phyloP scores from a whole-genome alignment of 257 asterid species.

The Capsicum pubescens region DNA sequence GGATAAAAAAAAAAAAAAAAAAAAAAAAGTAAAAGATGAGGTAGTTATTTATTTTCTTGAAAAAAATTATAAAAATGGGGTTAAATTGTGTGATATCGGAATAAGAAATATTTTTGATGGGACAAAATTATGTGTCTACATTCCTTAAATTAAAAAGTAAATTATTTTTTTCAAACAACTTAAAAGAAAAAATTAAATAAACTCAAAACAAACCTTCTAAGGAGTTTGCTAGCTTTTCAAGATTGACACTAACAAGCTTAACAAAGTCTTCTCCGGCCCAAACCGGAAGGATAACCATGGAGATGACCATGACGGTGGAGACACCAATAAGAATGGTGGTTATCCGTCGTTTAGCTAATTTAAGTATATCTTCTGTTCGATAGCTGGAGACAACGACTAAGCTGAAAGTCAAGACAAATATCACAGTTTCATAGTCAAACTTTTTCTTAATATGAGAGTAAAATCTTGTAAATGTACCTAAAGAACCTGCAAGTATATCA shows the following conservation, averaged over 20 bases:
- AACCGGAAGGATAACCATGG: constrained; percentile 61
- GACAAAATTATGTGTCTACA: too few species aligned
- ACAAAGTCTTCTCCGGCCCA: constrained; percentile 94
- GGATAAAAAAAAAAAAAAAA: too few species aligned
- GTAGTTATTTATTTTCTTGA: too few species aligned
- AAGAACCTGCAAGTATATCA: constrained; percentile 48
- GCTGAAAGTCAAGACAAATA: constrained; percentile 72
- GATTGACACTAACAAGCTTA: constrained; percentile 43
- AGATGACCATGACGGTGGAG: constrained; percentile 56
- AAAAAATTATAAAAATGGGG: too few species aligned
- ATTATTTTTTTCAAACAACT: too few species aligned
- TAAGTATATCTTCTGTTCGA: constrained; percentile 49
- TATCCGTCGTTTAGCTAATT: constrained; percentile 60
- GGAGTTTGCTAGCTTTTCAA: constrained; percentile 59
- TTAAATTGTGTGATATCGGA: too few species aligned
- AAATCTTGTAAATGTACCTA: constrained; percentile 60
- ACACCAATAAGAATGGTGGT: constrained; percentile 66
- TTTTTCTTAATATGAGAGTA: constrained; percentile 61
- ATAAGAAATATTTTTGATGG: too few species aligned
- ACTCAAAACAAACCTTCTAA: constrained; percentile 52
- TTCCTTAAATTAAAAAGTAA: too few species aligned
- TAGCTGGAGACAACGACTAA: constrained; percentile 70
- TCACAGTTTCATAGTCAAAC: constrained; percentile 72
- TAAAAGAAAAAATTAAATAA: background rate
- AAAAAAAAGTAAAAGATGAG: too few species aligned